Percentiles rank a stretch among this genome's conserved stretches.
These are phyloP conservation scores for Picochlorum sp. DNA, from an alignment of 139 green algal genomes.

Conservation along the genomic window DNA sequence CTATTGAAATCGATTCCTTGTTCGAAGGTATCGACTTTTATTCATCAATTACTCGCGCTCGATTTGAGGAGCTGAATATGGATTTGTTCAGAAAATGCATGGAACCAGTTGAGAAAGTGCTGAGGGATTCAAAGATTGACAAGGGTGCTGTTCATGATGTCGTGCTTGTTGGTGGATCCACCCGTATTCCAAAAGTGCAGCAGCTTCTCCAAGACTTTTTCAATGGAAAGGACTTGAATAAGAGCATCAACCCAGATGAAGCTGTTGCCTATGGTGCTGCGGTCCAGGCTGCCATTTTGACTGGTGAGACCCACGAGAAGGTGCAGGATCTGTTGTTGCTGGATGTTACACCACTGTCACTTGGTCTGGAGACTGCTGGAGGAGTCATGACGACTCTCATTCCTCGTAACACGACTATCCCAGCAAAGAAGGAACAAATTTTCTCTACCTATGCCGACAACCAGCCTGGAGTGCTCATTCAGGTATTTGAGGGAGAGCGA, in stretches of 20 bases:
- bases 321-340: conserved; percentile 97
- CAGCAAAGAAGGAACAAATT: conserved; percentile 99
- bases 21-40: conserved; percentile 97
- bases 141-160: conserved; percentile 74
- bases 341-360: conserved; percentile 87
- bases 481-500: conserved; percentile 76
- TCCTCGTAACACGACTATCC: conserved; percentile 93
- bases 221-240: conserved; percentile 99
- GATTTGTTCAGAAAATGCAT: conserved; percentile 99
- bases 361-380: conserved; percentile 94
- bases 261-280: conserved; percentile 96
- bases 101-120: conserved; percentile 89
- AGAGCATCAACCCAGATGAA: conserved; percentile 99
- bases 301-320: conserved; percentile 80
- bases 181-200: conserved; percentile 97
- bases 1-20: conserved; percentile 91
- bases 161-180: conserved; percentile 70
- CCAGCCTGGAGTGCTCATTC: conserved; percentile 93
- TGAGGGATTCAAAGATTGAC: conserved; percentile 84
- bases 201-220: conserved; percentile 96
- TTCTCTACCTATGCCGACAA: conserved; percentile 99
- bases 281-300: conserved; percentile 95
- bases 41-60: conserved; percentile 87
- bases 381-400: conserved; percentile 93
- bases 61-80: conserved; percentile 99